Percentiles rank a stretch among this genome's conserved stretches.
Evolutionary conservation across 768 basidiomycete genomes (phyloP).

Genomic region (Macrolepiota fuliginosa): DNA sequence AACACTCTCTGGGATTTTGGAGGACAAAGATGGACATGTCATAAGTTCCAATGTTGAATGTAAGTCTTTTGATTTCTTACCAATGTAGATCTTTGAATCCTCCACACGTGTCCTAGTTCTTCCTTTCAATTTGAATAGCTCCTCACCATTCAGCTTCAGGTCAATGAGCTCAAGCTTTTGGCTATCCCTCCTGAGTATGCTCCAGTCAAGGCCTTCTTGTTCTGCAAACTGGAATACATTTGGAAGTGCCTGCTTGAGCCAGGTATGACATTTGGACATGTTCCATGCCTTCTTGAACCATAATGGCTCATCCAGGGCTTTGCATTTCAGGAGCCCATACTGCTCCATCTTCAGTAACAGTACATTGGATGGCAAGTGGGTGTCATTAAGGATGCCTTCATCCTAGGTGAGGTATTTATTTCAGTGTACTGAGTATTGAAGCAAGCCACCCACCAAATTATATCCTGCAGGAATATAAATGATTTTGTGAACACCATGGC

Average conservation of each 20-base stretch:
- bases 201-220: not conserved
- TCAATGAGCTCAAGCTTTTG: not conserved
- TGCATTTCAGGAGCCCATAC: not conserved
- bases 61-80: not conserved
- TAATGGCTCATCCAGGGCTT: not conserved
- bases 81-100: not conserved
- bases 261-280: not conserved
- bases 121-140: not conserved
- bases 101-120: not conserved
- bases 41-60: not conserved
- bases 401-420: not conserved
- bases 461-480: not conserved
- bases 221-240: not conserved
- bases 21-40: not conserved
- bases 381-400: not conserved
- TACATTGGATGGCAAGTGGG: not conserved
- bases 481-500: not conserved
- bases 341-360: not conserved
- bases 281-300: not conserved
- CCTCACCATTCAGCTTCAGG: not conserved
- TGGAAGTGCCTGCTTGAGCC: not conserved
- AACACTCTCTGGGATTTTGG: not conserved
- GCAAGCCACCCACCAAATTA: not conserved
- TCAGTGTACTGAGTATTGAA: not conserved
- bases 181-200: not conserved